Evolutionary conservation across 2,329 filamentous ascomycete genomes (phyloP).

Genomic region (Plectosphaerella cucumerina): DNA sequence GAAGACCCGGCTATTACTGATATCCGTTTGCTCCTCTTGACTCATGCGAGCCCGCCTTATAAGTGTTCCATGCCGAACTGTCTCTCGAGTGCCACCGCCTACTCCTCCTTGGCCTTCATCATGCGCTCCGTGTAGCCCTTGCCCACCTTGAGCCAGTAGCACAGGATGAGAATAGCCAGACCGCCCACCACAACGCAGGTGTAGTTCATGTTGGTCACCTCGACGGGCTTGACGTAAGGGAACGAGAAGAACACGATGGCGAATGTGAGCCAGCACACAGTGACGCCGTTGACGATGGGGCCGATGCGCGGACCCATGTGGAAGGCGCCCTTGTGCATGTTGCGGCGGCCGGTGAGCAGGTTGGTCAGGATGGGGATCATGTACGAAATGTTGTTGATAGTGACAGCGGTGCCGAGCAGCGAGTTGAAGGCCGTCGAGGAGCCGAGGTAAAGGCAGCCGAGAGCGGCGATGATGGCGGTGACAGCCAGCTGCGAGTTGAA

Average conservation of each 20-base stretch:
- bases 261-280: constrained; percentile 32
- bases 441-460: constrained; percentile 39
- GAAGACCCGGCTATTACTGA: no score
- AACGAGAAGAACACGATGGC: constrained; percentile 40
- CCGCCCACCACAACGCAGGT: constrained; percentile 41
- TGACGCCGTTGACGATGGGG: constrained; percentile 28
- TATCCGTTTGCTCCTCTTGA: no score
- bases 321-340: constrained; percentile 35
- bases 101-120: constrained; percentile 26
- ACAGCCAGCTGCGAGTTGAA: constrained; percentile 31
- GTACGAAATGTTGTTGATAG: constrained; percentile 41
- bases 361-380: constrained; percentile 41
- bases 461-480: constrained; percentile 26
- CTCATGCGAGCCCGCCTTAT: no score
- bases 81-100: no score
- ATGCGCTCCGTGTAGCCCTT: constrained; percentile 31
- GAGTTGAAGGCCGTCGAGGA: constrained; percentile 39
- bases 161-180: constrained; percentile 26
- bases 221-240: constrained; percentile 34
- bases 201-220: constrained; percentile 40
- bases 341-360: constrained; percentile 30
- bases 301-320: constrained; percentile 27
- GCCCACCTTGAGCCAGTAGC: constrained; percentile 39
- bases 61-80: no score
- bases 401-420: constrained; percentile 31